phyloP scores from a whole-genome alignment of 2,329 filamentous ascomycete genomes.

The Exophiala xenobiotica region DNA sequence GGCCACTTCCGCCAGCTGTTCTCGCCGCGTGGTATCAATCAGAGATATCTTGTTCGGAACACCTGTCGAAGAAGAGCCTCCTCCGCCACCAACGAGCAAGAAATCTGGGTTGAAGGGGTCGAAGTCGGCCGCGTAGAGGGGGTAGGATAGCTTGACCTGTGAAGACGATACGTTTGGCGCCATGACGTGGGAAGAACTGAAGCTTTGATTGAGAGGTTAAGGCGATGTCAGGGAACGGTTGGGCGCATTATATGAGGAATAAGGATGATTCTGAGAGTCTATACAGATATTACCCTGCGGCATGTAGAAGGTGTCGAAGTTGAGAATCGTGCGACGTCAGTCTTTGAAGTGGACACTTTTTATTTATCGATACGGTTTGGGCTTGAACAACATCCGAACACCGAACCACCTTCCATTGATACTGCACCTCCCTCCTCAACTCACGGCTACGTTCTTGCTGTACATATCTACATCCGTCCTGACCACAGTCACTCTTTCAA shows the following conservation, averaged over 20 bases:
- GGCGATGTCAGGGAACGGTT: not conserved
- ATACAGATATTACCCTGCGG: no score
- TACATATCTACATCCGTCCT: not conserved
- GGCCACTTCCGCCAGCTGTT: constrained; percentile 62
- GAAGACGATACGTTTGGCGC: constrained; percentile 23
- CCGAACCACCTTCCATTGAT: no score
- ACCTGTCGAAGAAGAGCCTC: constrained; percentile 75
- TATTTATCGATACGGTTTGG: not conserved
- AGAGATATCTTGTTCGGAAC: constrained; percentile 81
- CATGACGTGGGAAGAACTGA: constrained; percentile 6
- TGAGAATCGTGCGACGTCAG: not conserved
- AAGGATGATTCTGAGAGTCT: no score
- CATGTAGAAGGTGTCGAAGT: no score
- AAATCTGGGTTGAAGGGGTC: constrained; percentile 74
- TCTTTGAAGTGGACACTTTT: not conserved
- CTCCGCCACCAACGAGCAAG: constrained; percentile 81
- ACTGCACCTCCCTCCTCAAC: no score
- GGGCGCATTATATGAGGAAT: not conserved
- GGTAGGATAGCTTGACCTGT: constrained; percentile 64
- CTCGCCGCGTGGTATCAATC: constrained; percentile 66
- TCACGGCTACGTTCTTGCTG: no score
- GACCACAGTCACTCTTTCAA: not conserved
- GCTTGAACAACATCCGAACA: no score
- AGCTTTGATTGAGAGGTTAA: not conserved
- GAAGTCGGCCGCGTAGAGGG: constrained; percentile 84